Conservation (phyloP, 1,139 yeast genomes). For the Chernovozyma aurita region DNA sequence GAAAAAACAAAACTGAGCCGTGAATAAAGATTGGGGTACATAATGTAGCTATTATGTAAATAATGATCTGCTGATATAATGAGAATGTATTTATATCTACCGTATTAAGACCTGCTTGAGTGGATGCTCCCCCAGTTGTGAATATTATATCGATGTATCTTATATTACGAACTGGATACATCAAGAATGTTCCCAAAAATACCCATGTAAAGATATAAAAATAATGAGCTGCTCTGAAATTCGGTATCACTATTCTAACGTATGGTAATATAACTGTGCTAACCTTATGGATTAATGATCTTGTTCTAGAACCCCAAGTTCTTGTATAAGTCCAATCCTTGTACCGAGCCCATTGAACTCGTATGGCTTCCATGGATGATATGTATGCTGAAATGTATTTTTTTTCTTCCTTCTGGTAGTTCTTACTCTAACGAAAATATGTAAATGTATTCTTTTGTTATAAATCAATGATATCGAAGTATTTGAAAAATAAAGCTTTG, state of each 20-base stretch:
- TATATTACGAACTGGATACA: conserved; percentile 69
- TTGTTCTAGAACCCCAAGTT: conserved; percentile 16
- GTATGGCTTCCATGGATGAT: neutral
- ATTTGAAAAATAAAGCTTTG: too few relatives aligned
- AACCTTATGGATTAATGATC: conserved; percentile 23
- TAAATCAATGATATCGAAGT: too few relatives aligned
- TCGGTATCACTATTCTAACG: conserved; percentile 53
- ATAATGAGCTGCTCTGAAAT: conserved; percentile 78
- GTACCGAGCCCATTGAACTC: conserved; percentile 2
- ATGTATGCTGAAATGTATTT: too few relatives aligned
- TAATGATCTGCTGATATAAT: conserved; percentile 72
- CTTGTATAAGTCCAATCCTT: conserved; percentile 3
- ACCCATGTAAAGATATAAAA: conserved; percentile 51
- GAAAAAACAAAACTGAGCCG: conserved; percentile 69
- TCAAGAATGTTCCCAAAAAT: conserved; percentile 63
- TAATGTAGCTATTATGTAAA: conserved; percentile 56
- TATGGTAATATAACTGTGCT: conserved; percentile 36
- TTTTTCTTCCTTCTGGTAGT: too few relatives aligned
- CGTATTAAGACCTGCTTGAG: conserved; percentile 92
- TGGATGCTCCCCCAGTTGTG: conserved; percentile 68
- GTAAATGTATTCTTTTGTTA: too few relatives aligned
- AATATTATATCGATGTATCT: conserved; percentile 77
- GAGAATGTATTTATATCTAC: conserved; percentile 57
- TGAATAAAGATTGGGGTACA: conserved; percentile 91
- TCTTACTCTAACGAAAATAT: too few relatives aligned